Percentiles rank a stretch among this genome's conserved stretches.
Evolutionary conservation across 345 rosid species (phyloP).

Genomic region (Carallia brachiata): DNA sequence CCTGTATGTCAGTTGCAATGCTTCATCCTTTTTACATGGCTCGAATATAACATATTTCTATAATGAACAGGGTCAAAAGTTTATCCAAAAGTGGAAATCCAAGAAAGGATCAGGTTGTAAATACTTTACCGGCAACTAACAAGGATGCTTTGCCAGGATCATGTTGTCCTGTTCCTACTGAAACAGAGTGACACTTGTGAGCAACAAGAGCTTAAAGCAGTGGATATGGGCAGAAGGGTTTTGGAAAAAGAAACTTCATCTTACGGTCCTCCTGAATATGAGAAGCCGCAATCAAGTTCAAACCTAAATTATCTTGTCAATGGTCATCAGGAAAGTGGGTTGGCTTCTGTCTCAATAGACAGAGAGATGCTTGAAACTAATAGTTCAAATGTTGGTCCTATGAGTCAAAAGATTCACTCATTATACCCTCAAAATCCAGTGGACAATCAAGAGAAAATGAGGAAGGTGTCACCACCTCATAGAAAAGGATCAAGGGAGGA

Average conservation of each 20-base stretch:
- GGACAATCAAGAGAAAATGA: slow-evolving; percentile 75
- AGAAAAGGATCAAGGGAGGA: slow-evolving; percentile 77
- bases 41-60: slow-evolving; percentile 13
- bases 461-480: slow-evolving; percentile 76
- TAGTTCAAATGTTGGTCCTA: slow-evolving; percentile 45
- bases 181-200: slow-evolving; percentile 54
- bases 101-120: slow-evolving; percentile 66
- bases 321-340: slow-evolving; percentile 55
- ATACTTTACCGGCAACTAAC: slow-evolving; percentile 39
- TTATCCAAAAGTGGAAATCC: slow-evolving; percentile 82
- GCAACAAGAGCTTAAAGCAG: slow-evolving; percentile 48
- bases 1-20: slow-evolving; percentile 5
- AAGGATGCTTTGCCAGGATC: slow-evolving; percentile 59
- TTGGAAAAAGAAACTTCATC: slow-evolving; percentile 59
- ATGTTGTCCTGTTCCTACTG: slow-evolving; percentile 38
- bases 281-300: slow-evolving; percentile 47
- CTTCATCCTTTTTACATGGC: slow-evolving; percentile 1
- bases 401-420: slow-evolving; percentile 47
- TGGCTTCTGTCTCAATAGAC: slow-evolving; percentile 47
- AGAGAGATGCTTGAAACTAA: slow-evolving; percentile 53
- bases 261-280: slow-evolving; percentile 40
- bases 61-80: slow-evolving; percentile 82
- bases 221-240: slow-evolving; percentile 56
- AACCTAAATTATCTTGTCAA: slow-evolving; percentile 41
- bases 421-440: slow-evolving; percentile 48